Conservation (phyloP, 192 early-diverging fungal species). For the Entomortierella parvispora region DNA sequence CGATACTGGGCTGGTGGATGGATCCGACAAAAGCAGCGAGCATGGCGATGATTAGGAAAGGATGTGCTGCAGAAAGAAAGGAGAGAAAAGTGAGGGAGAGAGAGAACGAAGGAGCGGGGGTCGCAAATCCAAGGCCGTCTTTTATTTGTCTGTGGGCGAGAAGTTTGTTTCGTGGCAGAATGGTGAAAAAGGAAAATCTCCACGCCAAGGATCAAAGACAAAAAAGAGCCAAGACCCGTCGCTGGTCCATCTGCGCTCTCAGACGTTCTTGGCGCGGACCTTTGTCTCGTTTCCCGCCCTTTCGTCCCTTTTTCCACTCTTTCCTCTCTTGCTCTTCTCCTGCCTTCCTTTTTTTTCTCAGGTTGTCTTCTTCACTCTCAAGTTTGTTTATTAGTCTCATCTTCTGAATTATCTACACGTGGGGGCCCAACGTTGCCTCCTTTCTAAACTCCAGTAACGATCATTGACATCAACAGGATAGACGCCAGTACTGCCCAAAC, state of each 20-base stretch:
- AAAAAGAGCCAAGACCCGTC: background rate
- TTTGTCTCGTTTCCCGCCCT: background rate
- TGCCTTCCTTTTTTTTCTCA: background rate
- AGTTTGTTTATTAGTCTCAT: background rate
- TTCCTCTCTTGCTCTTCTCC: background rate
- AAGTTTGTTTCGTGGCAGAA: too few species aligned
- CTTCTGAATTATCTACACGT: too few species aligned
- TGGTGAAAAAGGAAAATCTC: background rate
- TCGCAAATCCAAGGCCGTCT: too few species aligned
- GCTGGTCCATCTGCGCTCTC: background rate
- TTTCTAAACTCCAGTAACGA: too few species aligned
- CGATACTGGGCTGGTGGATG: conserved; percentile 44
- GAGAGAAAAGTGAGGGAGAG: background rate
- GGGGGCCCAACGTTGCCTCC: too few species aligned
- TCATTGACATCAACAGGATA: too few species aligned
- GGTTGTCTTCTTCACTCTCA: background rate
- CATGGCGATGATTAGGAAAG: conserved; percentile 14
- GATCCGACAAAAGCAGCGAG: conserved; percentile 40
- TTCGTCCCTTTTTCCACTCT: background rate
- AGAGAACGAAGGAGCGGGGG: conserved; percentile 1
- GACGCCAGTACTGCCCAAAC: too few species aligned
- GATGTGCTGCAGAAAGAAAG: background rate
- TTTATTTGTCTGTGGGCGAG: too few species aligned
- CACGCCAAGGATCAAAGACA: background rate
- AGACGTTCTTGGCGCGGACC: background rate